Conservation (phyloP, 2,329 filamentous ascomycete species). For the Fusarium humuli region DNA sequence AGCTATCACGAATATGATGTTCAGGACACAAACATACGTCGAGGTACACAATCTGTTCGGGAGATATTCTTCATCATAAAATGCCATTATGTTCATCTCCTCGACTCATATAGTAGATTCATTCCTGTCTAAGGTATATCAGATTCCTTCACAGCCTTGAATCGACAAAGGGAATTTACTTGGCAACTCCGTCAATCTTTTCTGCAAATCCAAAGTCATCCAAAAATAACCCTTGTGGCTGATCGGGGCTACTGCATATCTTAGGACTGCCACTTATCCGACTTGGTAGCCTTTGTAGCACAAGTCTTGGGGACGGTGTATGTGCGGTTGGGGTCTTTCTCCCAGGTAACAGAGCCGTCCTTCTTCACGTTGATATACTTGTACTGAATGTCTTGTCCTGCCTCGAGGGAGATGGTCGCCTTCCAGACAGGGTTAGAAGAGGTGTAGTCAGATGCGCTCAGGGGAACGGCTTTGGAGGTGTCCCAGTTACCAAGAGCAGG, state of each 20-base stretch:
- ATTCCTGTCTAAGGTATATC: neutral
- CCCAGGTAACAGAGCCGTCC: conserved; percentile 71
- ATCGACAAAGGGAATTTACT: neutral
- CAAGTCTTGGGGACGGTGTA: conserved; percentile 51
- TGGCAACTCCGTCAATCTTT: neutral
- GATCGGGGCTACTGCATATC: neutral
- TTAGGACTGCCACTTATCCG: conserved; percentile 49
- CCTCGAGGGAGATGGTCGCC: conserved; percentile 63
- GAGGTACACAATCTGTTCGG: neutral
- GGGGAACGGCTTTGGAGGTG: conserved; percentile 61
- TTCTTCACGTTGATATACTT: conserved; percentile 73
- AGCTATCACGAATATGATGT: conserved; percentile 18
- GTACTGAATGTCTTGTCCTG: conserved; percentile 70
- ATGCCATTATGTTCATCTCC: no score
- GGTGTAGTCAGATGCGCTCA: conserved; percentile 71
- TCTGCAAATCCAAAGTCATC: neutral
- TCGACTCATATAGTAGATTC: no score
- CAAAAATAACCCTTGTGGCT: neutral
- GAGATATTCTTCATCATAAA: neutral
- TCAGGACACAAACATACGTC: neutral
- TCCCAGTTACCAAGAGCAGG: conserved; percentile 73
- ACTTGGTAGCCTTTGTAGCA: conserved; percentile 43
- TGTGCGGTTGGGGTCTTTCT: conserved; percentile 67
- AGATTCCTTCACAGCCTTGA: neutral
- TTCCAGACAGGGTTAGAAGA: conserved; percentile 71